Evolutionary conservation across 192 early-diverging fungal genomes (phyloP).

Genomic region (Dissophora ornata): DNA sequence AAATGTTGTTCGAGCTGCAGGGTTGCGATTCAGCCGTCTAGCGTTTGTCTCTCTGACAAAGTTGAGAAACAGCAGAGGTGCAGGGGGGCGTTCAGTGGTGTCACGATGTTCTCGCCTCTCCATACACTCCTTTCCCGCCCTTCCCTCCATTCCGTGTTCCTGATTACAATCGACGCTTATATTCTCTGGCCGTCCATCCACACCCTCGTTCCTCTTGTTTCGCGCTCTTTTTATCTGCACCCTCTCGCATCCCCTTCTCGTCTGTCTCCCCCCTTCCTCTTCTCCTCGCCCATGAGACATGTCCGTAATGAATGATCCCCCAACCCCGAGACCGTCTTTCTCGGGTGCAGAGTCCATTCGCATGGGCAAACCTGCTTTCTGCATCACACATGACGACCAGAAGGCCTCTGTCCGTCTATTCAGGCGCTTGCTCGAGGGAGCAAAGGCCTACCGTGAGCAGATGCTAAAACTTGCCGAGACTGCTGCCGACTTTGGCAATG

Average conservation of each 20-base stretch:
- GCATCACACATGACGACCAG: conserved; percentile 56
- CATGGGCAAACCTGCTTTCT: conserved; percentile 36
- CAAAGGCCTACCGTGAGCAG: conserved; percentile 59
- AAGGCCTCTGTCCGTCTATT: conserved; percentile 53
- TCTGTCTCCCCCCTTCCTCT: conserved; percentile 2
- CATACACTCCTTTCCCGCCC: too few relatives aligned
- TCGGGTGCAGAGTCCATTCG: conserved; percentile 42
- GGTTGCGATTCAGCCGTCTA: too few relatives aligned
- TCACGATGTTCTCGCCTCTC: too few relatives aligned
- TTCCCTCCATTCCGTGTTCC: neutral
- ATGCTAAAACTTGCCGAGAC: conserved; percentile 57
- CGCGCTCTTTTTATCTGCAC: neutral
- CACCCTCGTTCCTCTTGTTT: neutral
- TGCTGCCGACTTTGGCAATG: conserved; percentile 60
- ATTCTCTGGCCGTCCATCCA: too few relatives aligned
- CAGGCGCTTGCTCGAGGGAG: conserved; percentile 51
- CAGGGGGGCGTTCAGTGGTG: too few relatives aligned
- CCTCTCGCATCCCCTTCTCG: neutral
- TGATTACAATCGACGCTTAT: neutral
- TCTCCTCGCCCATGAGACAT: conserved; percentile 13
- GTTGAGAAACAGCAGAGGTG: too few relatives aligned
- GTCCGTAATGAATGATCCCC: conserved; percentile 46
- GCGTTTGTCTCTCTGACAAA: too few relatives aligned
- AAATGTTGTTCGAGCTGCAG: too few relatives aligned
- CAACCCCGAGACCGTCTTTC: conserved; percentile 48